Evolutionary conservation across 2,329 filamentous ascomycete species (phyloP), one percentile per base, ranked within the genome.

Genomic region (Penicillium decumbens): DNA sequence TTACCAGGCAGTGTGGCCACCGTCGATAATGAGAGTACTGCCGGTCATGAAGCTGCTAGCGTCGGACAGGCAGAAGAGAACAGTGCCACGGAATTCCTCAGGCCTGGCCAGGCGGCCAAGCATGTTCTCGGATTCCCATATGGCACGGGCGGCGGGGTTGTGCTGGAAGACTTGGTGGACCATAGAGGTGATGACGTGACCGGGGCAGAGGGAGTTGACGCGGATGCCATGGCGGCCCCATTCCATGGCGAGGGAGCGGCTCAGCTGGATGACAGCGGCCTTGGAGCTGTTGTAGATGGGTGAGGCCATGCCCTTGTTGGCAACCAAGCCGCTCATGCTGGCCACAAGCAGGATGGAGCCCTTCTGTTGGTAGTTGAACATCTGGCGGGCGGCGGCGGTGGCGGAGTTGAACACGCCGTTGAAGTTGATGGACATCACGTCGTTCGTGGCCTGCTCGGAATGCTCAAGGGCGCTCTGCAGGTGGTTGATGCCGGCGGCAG

Each of bases 91-190:
- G 61, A 81, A 81, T 54, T 83, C 80, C 55, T 82, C 78, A 0
- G 79, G 77, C 6, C 69, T 71, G 4, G 79, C 79, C 39, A 82
- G 59, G 23, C 78, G 71, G 7, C 77, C 77, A 24, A 83, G 69
- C 62, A 83, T 75, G 51, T 75, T 76, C 60, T 75, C 72, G 0
- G 63, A 61, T 50, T 75, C 72, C 73, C 73, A 76, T 6, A 65
- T 64, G 9, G 65, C 65, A 24, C 63, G 60, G 4, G 70, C 60
- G 62, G 90, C 87, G 0, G 89, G 89, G 57, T 81, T 87, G 55
- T 86, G 78, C 56, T 83, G 78, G 63, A 95, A 93, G 28, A 95
- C 79, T 50, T 81, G 80, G 65, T 88, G 81, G 1, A 92, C 88
- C 90, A 95, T 95, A 20, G 85, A 82, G 1, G 78, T 81, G 23